phyloP scores from a whole-genome alignment of 1,284 basidiomycete genomes.

The Trichosporon faecale region DNA sequence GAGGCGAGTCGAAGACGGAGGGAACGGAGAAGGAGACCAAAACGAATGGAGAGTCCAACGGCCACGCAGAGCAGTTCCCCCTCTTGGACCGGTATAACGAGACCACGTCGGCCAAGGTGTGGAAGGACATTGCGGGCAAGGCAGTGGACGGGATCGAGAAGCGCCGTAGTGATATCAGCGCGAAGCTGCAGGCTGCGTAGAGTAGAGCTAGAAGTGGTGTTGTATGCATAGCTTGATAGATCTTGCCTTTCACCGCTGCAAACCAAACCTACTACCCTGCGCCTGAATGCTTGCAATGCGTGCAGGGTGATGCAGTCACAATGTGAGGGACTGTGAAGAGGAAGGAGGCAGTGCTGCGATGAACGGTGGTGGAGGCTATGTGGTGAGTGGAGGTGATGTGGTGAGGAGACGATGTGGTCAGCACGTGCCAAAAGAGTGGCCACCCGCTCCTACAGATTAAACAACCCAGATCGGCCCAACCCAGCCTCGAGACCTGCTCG shows the following conservation, averaged over 20 bases:
- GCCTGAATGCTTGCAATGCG: too few relatives aligned
- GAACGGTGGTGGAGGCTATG: too few relatives aligned
- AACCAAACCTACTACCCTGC: too few relatives aligned
- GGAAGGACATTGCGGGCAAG: slow-evolving; percentile 44
- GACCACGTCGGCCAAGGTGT: slow-evolving; percentile 51
- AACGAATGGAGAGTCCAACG: neutral
- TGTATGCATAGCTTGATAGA: too few relatives aligned
- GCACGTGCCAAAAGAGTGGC: neutral
- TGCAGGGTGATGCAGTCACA: too few relatives aligned
- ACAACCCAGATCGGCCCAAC: neutral
- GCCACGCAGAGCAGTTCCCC: slow-evolving; percentile 34
- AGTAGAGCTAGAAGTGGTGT: too few relatives aligned
- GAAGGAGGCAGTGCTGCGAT: too few relatives aligned
- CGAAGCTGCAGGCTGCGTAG: neutral
- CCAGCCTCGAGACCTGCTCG: neutral
- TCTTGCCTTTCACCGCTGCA: too few relatives aligned
- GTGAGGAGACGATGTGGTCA: too few relatives aligned
- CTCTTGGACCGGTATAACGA: slow-evolving; percentile 50
- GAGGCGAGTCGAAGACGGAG: neutral
- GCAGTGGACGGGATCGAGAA: slow-evolving; percentile 33
- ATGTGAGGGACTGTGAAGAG: too few relatives aligned
- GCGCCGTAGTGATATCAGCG: slow-evolving; percentile 23
- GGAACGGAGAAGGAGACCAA: neutral
- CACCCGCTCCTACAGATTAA: neutral
- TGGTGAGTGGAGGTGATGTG: too few relatives aligned